These are phyloP conservation scores for Macrocybe sp. DNA, from an alignment of 1,284 basidiomycete species.

Conservation along the genomic window DNA sequence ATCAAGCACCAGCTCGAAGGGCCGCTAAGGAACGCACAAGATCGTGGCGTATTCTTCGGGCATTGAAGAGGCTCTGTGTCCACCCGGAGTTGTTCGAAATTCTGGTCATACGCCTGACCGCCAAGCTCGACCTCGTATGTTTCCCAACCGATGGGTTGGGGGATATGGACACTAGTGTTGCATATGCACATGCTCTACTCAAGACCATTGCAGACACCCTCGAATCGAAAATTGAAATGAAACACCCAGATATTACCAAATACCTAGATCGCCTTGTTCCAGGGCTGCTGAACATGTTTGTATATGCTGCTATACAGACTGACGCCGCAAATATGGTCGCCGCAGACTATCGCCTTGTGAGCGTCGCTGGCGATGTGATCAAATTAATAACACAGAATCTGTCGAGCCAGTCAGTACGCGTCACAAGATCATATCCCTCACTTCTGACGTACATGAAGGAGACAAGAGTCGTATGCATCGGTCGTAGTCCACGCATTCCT, in stretches of 20 bases:
- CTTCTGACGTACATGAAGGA: conserved; percentile 25
- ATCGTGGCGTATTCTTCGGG: conserved; percentile 68
- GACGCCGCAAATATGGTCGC: conserved; percentile 36
- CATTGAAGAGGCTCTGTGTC: conserved; percentile 73
- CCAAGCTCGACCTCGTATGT: conserved; percentile 75
- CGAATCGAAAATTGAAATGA: conserved; percentile 54
- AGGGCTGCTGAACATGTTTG: conserved; percentile 65
- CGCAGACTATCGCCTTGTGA: conserved; percentile 62
- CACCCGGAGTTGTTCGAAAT: conserved; percentile 81
- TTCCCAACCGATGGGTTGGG: conserved; percentile 21
- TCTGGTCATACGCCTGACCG: conserved; percentile 74
- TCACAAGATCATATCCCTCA: conserved; percentile 4
- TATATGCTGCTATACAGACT: conserved; percentile 47
- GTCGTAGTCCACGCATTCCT: conserved; percentile 58
- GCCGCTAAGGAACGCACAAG: conserved; percentile 53
- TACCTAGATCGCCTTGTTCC: conserved; percentile 75
- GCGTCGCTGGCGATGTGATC: conserved; percentile 59
- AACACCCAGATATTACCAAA: conserved; percentile 69
- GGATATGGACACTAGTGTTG: conserved; percentile 54
- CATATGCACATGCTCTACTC: conserved; percentile 84
- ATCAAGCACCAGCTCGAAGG: conserved; percentile 52
- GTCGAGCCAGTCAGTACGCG: conserved; percentile 49
- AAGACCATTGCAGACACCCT: conserved; percentile 63
- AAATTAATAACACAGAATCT: conserved; percentile 66
- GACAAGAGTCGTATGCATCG: conserved; percentile 53